Evolutionary conservation across 2,329 filamentous ascomycete genomes (phyloP).

Genomic region (Pseudogymnoascus sp.): DNA sequence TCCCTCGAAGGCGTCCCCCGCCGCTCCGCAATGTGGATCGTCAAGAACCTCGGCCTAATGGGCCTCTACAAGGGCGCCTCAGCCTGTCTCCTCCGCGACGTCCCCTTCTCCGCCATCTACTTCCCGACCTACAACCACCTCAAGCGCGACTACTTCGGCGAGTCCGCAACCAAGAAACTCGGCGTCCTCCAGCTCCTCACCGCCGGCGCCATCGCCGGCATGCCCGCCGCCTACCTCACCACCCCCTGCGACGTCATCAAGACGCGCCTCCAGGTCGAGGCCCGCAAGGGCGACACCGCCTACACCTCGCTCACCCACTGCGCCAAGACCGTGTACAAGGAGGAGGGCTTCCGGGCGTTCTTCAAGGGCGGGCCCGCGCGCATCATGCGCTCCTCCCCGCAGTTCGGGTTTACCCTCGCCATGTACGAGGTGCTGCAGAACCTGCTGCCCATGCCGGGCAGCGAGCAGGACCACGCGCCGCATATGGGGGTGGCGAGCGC

Average conservation of each 20-base stretch:
- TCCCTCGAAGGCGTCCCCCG: constrained; percentile 71
- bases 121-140: constrained; percentile 95
- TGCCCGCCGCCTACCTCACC: constrained; percentile 88
- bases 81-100: constrained; percentile 88
- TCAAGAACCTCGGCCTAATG: constrained; percentile 85
- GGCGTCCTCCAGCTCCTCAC: constrained; percentile 85
- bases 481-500: constrained; percentile 55
- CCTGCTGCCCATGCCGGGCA: constrained; percentile 68
- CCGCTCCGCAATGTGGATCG: constrained; percentile 95
- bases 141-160: constrained; percentile 90
- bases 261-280: constrained; percentile 94
- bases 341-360: constrained; percentile 93
- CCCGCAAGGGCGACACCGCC: constrained; percentile 81
- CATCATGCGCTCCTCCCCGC: constrained; percentile 88
- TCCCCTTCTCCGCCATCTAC: constrained; percentile 97
- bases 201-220: constrained; percentile 87
- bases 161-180: constrained; percentile 77
- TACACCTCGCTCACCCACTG: constrained; percentile 86
- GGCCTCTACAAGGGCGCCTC: constrained; percentile 95
- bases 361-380: constrained; percentile 97
- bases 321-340: constrained; percentile 71
- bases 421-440: constrained; percentile 88
- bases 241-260: constrained; percentile 99
- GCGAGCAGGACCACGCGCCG: constrained; percentile 39
- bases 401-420: constrained; percentile 96